Percentiles rank a stretch among this genome's conserved stretches.
Conservation (phyloP, 2,329 filamentous ascomycete genomes). For the Claviceps sorghi region DNA sequence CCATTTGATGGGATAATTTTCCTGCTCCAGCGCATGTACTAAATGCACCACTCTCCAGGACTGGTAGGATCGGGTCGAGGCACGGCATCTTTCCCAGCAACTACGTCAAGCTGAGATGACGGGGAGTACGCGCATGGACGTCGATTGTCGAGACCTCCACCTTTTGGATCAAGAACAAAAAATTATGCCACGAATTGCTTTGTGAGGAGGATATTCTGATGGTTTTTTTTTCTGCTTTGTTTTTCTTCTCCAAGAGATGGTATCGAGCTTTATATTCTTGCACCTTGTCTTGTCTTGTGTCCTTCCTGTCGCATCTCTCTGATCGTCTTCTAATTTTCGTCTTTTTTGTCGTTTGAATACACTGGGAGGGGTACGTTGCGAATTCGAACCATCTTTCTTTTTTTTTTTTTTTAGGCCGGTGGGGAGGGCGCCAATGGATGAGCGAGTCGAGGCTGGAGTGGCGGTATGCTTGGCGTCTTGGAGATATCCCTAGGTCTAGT, state of each 20-base stretch:
- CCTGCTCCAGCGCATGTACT: neutral
- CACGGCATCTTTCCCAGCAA: constrained; percentile 90
- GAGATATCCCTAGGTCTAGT: constrained; percentile 3
- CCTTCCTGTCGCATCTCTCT: neutral
- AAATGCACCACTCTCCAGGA: constrained; percentile 36
- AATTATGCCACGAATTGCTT: no score
- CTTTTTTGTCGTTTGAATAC: neutral
- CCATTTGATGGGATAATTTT: neutral
- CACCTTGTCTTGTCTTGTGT: neutral
- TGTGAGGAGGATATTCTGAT: neutral
- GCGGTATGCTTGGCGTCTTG: neutral
- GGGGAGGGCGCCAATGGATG: neutral
- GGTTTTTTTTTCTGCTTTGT: neutral
- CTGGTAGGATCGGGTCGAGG: constrained; percentile 68
- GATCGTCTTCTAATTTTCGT: no score
- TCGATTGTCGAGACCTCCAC: neutral
- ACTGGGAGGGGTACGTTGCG: neutral
- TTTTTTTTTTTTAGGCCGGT: neutral
- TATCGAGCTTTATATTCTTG: no score
- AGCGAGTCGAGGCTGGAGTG: constrained; percentile 1
- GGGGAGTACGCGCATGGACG: constrained; percentile 11
- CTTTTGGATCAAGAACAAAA: no score
- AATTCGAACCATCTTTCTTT: neutral
- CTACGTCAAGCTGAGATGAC: constrained; percentile 53
- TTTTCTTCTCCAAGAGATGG: neutral